Percentiles rank a stretch among this genome's conserved stretches.
These are phyloP conservation scores for Herpotrichia juniperi DNA, from an alignment of 2,329 filamentous ascomycete species.

Conservation along the genomic window DNA sequence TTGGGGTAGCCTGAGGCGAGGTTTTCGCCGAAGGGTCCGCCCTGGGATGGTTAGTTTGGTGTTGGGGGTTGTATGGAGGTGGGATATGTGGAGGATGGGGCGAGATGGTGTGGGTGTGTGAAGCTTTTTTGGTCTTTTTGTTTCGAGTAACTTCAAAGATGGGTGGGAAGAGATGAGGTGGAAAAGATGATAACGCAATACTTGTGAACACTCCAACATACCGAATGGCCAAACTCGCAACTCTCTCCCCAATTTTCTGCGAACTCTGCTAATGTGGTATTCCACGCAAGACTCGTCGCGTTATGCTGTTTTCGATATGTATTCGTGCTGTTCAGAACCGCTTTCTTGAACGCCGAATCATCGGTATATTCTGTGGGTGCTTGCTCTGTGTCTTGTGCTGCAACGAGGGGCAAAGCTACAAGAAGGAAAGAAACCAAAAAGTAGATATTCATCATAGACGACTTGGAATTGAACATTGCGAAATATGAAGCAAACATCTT, in stretches of 20 bases:
- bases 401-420: background rate
- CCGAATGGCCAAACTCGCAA: slow-evolving; percentile 61
- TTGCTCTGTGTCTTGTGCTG: background rate
- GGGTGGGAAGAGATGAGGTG: background rate
- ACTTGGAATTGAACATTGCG: background rate
- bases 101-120: too few relatives aligned
- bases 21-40: slow-evolving; percentile 75
- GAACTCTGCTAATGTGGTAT: slow-evolving; percentile 64
- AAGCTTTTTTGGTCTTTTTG: background rate
- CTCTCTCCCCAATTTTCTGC: slow-evolving; percentile 58
- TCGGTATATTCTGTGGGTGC: slow-evolving; percentile 46
- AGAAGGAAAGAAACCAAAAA: background rate
- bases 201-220: too few relatives aligned
- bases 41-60: slow-evolving; percentile 35
- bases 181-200: background rate
- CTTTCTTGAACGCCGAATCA: slow-evolving; percentile 50
- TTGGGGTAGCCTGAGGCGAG: slow-evolving; percentile 71
- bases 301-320: slow-evolving; percentile 68
- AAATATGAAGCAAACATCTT: background rate
- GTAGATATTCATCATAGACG: background rate
- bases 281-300: slow-evolving; percentile 67
- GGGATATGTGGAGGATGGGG: background rate
- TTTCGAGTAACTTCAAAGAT: background rate
- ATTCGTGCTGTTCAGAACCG: slow-evolving; percentile 72
- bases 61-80: slow-evolving; percentile 3